Percentiles rank a stretch among this genome's conserved stretches.
Evolutionary conservation across 176 grass and related monocot species (phyloP).

Genomic region (Secale cereale): DNA sequence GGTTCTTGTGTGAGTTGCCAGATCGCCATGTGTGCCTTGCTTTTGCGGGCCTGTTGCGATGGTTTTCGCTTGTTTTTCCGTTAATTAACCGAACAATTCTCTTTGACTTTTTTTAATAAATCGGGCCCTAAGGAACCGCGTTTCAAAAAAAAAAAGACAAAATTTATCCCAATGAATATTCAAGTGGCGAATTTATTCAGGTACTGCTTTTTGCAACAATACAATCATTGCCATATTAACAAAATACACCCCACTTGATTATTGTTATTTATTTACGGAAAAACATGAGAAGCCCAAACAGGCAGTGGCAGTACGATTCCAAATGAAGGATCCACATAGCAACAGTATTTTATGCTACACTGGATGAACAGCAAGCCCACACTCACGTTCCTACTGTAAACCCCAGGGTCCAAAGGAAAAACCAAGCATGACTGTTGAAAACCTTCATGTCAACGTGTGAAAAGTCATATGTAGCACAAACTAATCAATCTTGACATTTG

Average conservation of each 20-base stretch:
- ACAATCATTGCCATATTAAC: slow-evolving; percentile 10
- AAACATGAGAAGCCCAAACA: slow-evolving; percentile 12
- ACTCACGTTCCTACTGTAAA: not conserved
- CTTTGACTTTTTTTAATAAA: too few species aligned
- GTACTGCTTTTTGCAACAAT: slow-evolving; percentile 8
- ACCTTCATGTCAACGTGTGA: not conserved
- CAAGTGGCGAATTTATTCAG: not conserved
- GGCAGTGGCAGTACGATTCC: slow-evolving; percentile 5
- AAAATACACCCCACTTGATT: slow-evolving; percentile 12
- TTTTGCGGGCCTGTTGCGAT: too few species aligned
- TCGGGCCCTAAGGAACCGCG: too few species aligned
- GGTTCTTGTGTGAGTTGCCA: too few species aligned
- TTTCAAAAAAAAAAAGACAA: too few species aligned
- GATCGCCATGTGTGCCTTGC: too few species aligned
- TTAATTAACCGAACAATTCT: too few species aligned
- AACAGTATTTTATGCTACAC: slow-evolving; percentile 15
- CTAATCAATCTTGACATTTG: slow-evolving; percentile 94
- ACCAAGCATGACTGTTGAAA: not conserved
- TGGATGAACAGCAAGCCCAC: not conserved
- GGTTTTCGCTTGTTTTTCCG: too few species aligned
- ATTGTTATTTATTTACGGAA: slow-evolving; percentile 31
- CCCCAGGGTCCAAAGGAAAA: not conserved
- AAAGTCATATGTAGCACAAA: slow-evolving; percentile 11
- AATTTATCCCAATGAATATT: not conserved
- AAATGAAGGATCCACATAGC: not conserved